Evolutionary conservation across 2,329 filamentous ascomycete genomes (phyloP).

Genomic region (Cladosporium oxysporum): DNA sequence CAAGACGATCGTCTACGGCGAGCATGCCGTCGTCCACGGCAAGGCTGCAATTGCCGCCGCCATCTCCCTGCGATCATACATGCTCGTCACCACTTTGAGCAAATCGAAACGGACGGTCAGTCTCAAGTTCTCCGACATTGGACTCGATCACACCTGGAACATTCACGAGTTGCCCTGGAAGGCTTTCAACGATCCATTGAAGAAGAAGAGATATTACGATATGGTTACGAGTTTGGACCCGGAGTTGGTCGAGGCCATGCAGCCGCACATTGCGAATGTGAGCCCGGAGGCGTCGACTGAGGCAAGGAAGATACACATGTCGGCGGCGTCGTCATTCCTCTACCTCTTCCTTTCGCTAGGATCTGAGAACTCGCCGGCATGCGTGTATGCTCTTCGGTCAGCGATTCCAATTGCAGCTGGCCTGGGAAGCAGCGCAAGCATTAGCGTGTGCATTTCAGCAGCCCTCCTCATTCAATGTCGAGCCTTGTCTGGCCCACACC

Average conservation of each 20-base stretch:
- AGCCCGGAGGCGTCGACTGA: constrained; percentile 67
- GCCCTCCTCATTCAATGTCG: constrained; percentile 81
- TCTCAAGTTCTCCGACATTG: constrained; percentile 87
- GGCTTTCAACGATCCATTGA: constrained; percentile 73
- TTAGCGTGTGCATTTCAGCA: constrained; percentile 82
- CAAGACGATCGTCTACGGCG: constrained; percentile 97
- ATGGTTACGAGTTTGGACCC: constrained; percentile 75
- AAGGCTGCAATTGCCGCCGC: constrained; percentile 95
- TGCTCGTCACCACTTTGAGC: constrained; percentile 90
- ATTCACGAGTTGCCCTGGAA: constrained; percentile 90
- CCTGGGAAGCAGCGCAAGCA: constrained; percentile 89
- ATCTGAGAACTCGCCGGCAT: constrained; percentile 74
- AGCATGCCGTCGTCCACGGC: constrained; percentile 96
- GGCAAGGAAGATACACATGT: constrained; percentile 79
- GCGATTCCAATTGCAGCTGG: constrained; percentile 92
- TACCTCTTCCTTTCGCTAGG: constrained; percentile 91
- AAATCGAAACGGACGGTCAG: constrained; percentile 88
- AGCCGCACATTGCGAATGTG: constrained; percentile 74
- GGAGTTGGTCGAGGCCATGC: constrained; percentile 76
- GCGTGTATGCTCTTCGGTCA: constrained; percentile 86
- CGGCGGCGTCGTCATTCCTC: constrained; percentile 81
- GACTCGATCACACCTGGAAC: constrained; percentile 87
- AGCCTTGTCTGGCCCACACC: constrained; percentile 84
- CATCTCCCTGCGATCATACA: constrained; percentile 92
- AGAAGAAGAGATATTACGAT: constrained; percentile 96